These are phyloP conservation scores for Delitschia confertaspora DNA, from an alignment of 495 filamentous ascomycete species.

Conservation along the genomic window DNA sequence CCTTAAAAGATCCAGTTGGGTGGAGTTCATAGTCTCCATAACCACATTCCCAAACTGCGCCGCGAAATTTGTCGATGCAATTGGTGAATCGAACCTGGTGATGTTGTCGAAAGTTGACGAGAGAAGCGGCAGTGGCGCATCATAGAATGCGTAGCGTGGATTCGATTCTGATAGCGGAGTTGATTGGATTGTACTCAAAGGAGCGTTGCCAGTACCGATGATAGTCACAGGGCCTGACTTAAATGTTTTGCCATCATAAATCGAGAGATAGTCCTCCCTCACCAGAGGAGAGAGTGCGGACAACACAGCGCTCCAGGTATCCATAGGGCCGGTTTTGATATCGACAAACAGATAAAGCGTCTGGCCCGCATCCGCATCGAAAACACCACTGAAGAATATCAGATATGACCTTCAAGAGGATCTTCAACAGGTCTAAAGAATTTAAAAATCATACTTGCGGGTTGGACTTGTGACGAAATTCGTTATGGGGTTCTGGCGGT, in stretches of 20 bases:
- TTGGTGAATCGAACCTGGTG: constrained; percentile 26
- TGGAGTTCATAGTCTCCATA: constrained; percentile 34
- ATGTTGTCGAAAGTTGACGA: constrained; percentile 37
- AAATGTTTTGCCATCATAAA: constrained; percentile 27
- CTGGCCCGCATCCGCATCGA: constrained; percentile 31
- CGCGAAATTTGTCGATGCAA: constrained; percentile 27
- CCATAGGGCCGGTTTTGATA: constrained; percentile 30
- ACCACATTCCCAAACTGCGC: constrained; percentile 25
- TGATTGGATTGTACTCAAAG: constrained; percentile 40
- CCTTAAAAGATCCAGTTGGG: constrained; percentile 32
- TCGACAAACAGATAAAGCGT: constrained; percentile 40
- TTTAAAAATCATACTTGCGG: constrained; percentile 18
- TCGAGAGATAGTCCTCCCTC: constrained; percentile 30
- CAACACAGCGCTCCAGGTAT: constrained; percentile 32
- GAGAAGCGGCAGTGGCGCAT: constrained; percentile 47
- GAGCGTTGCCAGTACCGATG: constrained; percentile 37
- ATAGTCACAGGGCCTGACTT: constrained; percentile 30
- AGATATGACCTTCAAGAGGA: not conserved
- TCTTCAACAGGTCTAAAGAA: too few species aligned
- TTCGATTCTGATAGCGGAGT: constrained; percentile 21
- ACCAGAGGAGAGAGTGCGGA: constrained; percentile 31
- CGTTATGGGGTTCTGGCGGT: constrained; percentile 31
- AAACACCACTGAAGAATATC: constrained; percentile 30
- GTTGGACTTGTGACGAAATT: constrained; percentile 28
- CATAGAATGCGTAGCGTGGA: constrained; percentile 54